Evolutionary conservation across 441 rosid species (phyloP).

Genomic region (Aleurites moluccanus): DNA sequence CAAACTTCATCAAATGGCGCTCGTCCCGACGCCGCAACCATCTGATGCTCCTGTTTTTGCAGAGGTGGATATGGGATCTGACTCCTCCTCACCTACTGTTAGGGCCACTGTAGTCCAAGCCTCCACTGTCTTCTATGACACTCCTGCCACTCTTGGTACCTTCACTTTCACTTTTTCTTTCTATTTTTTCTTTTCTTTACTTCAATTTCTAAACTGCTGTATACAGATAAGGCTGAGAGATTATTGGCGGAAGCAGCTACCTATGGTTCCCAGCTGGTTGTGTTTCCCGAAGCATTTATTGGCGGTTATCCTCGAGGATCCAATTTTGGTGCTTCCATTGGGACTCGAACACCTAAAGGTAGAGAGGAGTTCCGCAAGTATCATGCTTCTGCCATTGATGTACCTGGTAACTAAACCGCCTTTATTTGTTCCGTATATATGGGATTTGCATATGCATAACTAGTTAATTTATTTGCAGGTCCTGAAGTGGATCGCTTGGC

Average conservation of each 20-base stretch:
- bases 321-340: constrained; percentile 66
- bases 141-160: constrained; percentile 81
- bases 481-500: constrained; percentile 83
- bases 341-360: constrained; percentile 71
- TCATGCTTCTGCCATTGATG: constrained; percentile 80
- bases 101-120: constrained; percentile 96
- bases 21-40: constrained; percentile 35
- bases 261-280: constrained; percentile 74
- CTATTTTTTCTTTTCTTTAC: not conserved
- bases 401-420: constrained; percentile 53
- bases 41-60: constrained; percentile 51
- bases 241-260: constrained; percentile 80
- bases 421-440: no score
- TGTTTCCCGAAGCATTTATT: constrained; percentile 91
- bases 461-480: constrained; percentile 38
- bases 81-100: constrained; percentile 48
- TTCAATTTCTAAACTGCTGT: not conserved
- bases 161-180: not conserved
- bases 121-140: constrained; percentile 83
- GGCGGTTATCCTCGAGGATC: constrained; percentile 96
- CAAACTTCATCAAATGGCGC: constrained; percentile 57
- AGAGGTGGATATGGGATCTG: constrained; percentile 76
- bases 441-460: no score
- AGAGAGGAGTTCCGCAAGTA: constrained; percentile 85
- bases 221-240: constrained; percentile 83